A percentile compares a stretch with the other conserved stretches of the same genome.
Evolutionary conservation across 106 monocot species (phyloP).

Genomic region (Allium fistulosum): DNA sequence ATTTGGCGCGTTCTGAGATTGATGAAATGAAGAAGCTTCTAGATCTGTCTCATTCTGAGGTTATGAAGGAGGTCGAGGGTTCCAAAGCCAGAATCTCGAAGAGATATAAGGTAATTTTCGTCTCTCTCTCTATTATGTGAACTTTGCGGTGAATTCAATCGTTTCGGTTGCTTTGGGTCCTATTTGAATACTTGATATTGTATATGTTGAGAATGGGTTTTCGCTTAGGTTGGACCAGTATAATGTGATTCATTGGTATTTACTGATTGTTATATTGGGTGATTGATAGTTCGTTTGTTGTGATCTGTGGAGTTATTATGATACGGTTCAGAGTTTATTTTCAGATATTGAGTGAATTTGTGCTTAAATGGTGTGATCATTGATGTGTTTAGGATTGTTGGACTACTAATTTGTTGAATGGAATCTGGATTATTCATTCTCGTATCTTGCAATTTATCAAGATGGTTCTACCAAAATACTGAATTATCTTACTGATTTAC

Average conservation of each 20-base stretch:
- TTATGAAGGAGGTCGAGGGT: conserved; percentile 16
- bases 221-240: background rate
- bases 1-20: conserved; percentile 9
- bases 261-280: too few relatives aligned
- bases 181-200: too few relatives aligned
- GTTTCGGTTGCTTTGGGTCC: too few relatives aligned
- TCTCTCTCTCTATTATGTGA: background rate
- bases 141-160: background rate
- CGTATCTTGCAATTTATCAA: background rate
- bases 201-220: background rate
- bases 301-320: too few relatives aligned
- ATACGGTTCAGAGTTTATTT: background rate
- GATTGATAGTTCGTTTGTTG: too few relatives aligned
- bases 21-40: conserved; percentile 8
- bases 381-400: background rate
- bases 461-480: background rate
- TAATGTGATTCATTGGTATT: background rate
- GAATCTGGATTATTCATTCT: background rate
- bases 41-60: conserved; percentile 11
- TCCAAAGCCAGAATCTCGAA: conserved; percentile 17
- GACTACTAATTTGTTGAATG: background rate
- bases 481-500: background rate
- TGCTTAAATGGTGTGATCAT: conserved; percentile 3
- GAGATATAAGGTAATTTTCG: conserved; percentile 14
- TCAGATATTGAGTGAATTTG: background rate